Evolutionary conservation across 345 rosid species (phyloP), one percentile per base, ranked within the genome.

Genomic region (Mercurialis annua): DNA sequence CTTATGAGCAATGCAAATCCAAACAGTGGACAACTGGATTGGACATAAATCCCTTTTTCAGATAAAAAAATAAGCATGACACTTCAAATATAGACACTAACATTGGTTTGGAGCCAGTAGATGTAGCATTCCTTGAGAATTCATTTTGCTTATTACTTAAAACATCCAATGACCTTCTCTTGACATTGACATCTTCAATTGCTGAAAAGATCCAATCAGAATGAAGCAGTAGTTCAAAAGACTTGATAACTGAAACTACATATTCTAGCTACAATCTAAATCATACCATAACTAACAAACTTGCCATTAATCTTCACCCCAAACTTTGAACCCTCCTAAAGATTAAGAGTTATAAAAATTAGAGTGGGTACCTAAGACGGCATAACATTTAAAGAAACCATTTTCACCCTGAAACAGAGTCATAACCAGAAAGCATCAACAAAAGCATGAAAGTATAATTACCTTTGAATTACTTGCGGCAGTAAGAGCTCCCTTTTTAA

Each of bases 111-210:
- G 81, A 81, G 63, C 82, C 92, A 85, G 78, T 73, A 33, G 58
- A 73, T 40, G 68, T 70, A 65, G 50, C 72, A 67, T 52, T 76
- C 62, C 73, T 65, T 12, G 73, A 30, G 62, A 52, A 50, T 26
- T 72, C 77, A 34, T 77, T 73, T 42, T 49, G 76, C 42, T 68
- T 78, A 73, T 88, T 92, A 80, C 96, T 88, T 57, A 92, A 78
- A 81, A 88, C 97, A 64, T 81, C 79, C 83, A 92, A 71, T 24
- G 91, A 86, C 70, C 83, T 90, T 80, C 98, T 86, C 80, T 72
- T 71, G 56, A 70, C 78, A 52, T 68, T 79, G 68, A 71, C 77
- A 63, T 66, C 78, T 26, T 62, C 62, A 56, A 76, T 75, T n/a
- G 68, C 90, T 85, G 79, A 73, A 65, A 59, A n/a, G 43, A 63